Conservation (phyloP, 495 filamentous ascomycete genomes). For the Cercophora samala region DNA sequence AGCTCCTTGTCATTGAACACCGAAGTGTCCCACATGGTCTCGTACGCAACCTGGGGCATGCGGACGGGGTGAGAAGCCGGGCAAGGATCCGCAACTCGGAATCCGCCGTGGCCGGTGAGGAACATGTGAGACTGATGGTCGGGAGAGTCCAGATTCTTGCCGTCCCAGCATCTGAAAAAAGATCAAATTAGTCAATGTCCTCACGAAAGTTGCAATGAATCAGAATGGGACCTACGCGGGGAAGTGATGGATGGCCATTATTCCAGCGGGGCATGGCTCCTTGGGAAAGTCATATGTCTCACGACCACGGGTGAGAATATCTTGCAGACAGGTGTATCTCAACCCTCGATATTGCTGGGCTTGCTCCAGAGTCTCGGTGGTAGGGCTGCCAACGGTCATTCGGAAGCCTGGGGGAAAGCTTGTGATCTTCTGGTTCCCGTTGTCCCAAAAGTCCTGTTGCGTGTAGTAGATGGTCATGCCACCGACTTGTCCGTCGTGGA, state of each 20-base stretch:
- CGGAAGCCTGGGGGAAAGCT: conserved; percentile 58
- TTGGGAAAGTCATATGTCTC: conserved; percentile 35
- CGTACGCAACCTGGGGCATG: conserved; percentile 42
- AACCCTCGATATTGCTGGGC: conserved; percentile 37
- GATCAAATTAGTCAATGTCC: not conserved
- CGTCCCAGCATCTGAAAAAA: conserved; percentile 31
- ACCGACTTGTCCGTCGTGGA: conserved; percentile 28
- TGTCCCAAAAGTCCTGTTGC: conserved; percentile 37
- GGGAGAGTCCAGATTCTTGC: conserved; percentile 32
- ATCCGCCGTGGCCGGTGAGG: conserved; percentile 34
- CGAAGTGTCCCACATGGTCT: conserved; percentile 42
- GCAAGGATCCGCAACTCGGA: conserved; percentile 32
- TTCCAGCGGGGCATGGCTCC: conserved; percentile 36
- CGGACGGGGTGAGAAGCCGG: conserved; percentile 35
- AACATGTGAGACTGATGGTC: conserved; percentile 42
- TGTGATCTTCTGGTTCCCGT: conserved; percentile 38
- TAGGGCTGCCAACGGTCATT: conserved; percentile 67
- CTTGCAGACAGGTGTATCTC: conserved; percentile 41
- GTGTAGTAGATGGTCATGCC: conserved; percentile 47
- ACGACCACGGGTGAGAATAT: conserved; percentile 31
- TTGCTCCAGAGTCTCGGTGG: conserved; percentile 32
- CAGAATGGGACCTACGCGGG: conserved; percentile 34
- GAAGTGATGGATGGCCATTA: conserved; percentile 42
- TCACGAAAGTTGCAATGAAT: conserved; percentile 9
- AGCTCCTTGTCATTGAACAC: conserved; percentile 39